These are phyloP conservation scores for Penicillium sp. DNA, from an alignment of 2,329 filamentous ascomycete genomes.

Conservation along the genomic window DNA sequence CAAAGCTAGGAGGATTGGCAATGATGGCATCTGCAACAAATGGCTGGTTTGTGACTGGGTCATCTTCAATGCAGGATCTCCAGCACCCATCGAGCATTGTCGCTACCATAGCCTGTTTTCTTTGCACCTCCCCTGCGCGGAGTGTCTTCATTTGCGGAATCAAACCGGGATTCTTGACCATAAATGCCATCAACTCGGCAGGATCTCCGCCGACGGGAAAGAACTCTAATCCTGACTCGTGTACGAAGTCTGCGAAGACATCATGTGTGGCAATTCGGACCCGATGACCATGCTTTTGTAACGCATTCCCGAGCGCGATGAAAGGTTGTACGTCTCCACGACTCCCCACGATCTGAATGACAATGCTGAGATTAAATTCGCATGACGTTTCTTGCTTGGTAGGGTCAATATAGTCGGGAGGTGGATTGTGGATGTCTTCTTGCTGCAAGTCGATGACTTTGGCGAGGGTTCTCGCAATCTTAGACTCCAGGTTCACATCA, in stretches of 20 bases:
- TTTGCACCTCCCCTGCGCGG: conserved; percentile 28
- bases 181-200: conserved; percentile 45
- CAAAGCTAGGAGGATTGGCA: conserved; percentile 47
- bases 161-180: conserved; percentile 44
- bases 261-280: conserved; percentile 51
- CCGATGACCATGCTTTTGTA: conserved; percentile 46
- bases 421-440: conserved; percentile 11
- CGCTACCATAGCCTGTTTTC: conserved; percentile 27
- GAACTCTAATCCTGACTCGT: conserved; percentile 48
- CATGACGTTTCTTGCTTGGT: not conserved
- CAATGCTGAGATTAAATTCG: conserved; percentile 37
- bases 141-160: conserved; percentile 33
- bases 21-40: conserved; percentile 51
- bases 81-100: conserved; percentile 37
- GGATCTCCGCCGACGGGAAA: conserved; percentile 52
- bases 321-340: conserved; percentile 54
- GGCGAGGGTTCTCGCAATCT: conserved; percentile 18
- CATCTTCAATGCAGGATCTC: conserved; percentile 33
- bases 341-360: conserved; percentile 51
- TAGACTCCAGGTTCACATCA: conserved; percentile 20
- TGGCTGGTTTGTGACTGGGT: conserved; percentile 26
- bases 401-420: conserved; percentile 24
- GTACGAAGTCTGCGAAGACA: conserved; percentile 48
- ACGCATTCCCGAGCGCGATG: conserved; percentile 46
- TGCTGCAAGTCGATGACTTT: conserved; percentile 18